These are phyloP conservation scores for Talaromyces sp. DNA, from an alignment of 2,329 filamentous ascomycete genomes.

Conservation along the genomic window DNA sequence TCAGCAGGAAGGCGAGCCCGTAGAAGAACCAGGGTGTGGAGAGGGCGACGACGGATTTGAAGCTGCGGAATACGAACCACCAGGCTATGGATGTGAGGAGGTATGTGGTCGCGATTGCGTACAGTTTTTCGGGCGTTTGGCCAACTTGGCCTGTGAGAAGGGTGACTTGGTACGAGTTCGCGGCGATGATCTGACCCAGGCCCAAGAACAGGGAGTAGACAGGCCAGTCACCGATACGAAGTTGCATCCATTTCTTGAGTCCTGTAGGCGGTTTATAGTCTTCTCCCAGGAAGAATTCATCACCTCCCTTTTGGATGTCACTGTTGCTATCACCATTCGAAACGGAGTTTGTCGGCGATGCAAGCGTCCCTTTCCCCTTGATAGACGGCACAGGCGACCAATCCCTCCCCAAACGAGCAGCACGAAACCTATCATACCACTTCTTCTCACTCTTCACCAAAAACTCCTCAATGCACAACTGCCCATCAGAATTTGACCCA, in stretches of 20 bases:
- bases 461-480: conserved; percentile 65
- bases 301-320: conserved; percentile 42
- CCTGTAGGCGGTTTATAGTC: conserved; percentile 59
- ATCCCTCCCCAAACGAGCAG: conserved; percentile 57
- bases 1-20: conserved; percentile 60
- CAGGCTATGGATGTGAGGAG: conserved; percentile 58
- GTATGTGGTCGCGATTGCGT: conserved; percentile 61
- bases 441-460: conserved; percentile 65
- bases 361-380: conserved; percentile 32
- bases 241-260: conserved; percentile 55
- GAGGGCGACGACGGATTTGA: conserved; percentile 59
- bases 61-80: conserved; percentile 62
- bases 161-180: conserved; percentile 67
- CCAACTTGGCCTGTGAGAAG: conserved; percentile 64
- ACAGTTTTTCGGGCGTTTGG: conserved; percentile 59
- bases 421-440: conserved; percentile 61
- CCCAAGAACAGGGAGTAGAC: conserved; percentile 62
- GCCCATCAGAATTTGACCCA: conserved; percentile 57
- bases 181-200: conserved; percentile 62
- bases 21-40: conserved; percentile 63
- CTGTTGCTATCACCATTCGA: conserved; percentile 42
- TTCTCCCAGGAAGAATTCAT: conserved; percentile 57
- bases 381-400: conserved; percentile 41
- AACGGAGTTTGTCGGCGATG: conserved; percentile 42
- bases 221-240: conserved; percentile 63